A percentile compares a stretch with the other conserved stretches of the same genome.
Evolutionary conservation across 2,329 filamentous ascomycete genomes (phyloP).

Genomic region (Fusarium cyanostomum): DNA sequence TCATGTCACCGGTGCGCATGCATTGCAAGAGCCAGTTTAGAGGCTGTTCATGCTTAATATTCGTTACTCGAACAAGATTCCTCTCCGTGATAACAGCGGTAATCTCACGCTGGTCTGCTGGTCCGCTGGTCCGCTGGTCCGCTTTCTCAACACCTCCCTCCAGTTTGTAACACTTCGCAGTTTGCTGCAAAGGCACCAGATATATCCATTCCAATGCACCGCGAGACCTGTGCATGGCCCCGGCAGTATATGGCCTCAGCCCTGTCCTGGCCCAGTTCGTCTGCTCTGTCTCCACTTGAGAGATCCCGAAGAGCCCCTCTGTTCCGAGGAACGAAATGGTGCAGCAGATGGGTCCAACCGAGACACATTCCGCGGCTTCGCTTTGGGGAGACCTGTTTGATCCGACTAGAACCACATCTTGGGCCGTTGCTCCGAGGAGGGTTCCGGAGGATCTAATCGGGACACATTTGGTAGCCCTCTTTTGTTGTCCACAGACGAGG

Average conservation of each 20-base stretch:
- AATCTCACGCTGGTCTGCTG: conserved; percentile 25
- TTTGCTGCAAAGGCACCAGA: conserved; percentile 19
- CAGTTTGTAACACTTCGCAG: conserved; percentile 5
- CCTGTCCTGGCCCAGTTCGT: background rate
- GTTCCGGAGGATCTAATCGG: background rate
- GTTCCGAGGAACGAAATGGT: conserved; percentile 23
- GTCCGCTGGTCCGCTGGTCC: conserved; percentile 17
- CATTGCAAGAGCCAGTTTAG: conserved; percentile 13
- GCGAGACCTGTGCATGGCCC: background rate
- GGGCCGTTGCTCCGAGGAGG: background rate
- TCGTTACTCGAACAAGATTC: conserved; percentile 40
- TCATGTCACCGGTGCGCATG: conserved; percentile 1
- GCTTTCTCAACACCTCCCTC: conserved; percentile 18
- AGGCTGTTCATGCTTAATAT: conserved; percentile 33
- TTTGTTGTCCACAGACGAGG: conserved; percentile 4
- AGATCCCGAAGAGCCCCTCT: background rate
- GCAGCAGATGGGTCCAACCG: conserved; percentile 28
- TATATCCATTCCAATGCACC: conserved; percentile 10
- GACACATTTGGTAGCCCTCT: conserved; percentile 1
- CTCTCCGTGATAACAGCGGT: conserved; percentile 29
- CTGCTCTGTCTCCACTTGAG: too few species aligned
- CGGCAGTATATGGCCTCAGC: background rate
- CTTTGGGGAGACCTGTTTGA: background rate
- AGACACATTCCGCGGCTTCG: background rate
- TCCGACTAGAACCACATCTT: background rate